Base-by-base conservation (phyloP, 208 protist species). In the Acanthamoeba culbertsoni region DNA sequence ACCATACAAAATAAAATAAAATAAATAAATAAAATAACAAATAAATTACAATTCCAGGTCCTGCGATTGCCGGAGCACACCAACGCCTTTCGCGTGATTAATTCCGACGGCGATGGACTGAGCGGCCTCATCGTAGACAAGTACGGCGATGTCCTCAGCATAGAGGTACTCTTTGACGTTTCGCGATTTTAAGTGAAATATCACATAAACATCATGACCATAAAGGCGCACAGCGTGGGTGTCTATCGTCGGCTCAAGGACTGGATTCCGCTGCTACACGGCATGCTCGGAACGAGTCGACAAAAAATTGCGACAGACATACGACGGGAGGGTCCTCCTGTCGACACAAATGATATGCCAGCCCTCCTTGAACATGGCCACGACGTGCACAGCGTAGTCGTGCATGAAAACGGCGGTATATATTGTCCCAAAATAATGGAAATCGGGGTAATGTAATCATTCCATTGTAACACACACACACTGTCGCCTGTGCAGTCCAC, bases 41-140 rank as follows among this genome's bases (percentile, higher is more conserved):
- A n/a, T n/a, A n/a, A n/a, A n/a, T n/a, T n/a, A n/a, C 10, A 35
- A 35, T n/a, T 37, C 28, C 73, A 84, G 73, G 43, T 84, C n/a
- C 73, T 84, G 43, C 73, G 73, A 7, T 28, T 84, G 18, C 73
- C 73, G 3, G 73, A 84, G 73, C 73, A 23, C n/a, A 84, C 73
- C 20, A 33, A 84, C 43, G 73, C 73, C 18, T 84, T 84, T 55
- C 73, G 73, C 2, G 73, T 84, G 73, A 55, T 84, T n/a, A 84
- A 84, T 45, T 84, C 73, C 3, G 73, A 84, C 28, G 73, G 73
- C 8, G 73, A 84, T 16, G 73, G 73, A 2, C 73, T 84, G 33
- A 84, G 73, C 73, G 73, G 73, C 0, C 43, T 84, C 43, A 84
- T 84, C 73, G 73, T 84, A 8, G 73, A 84, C 73, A 84, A 84